Percentiles rank a stretch among this genome's conserved stretches.
These are phyloP conservation scores for Aulographum hederae DNA, from an alignment of 2,329 filamentous ascomycete species.

Conservation along the genomic window DNA sequence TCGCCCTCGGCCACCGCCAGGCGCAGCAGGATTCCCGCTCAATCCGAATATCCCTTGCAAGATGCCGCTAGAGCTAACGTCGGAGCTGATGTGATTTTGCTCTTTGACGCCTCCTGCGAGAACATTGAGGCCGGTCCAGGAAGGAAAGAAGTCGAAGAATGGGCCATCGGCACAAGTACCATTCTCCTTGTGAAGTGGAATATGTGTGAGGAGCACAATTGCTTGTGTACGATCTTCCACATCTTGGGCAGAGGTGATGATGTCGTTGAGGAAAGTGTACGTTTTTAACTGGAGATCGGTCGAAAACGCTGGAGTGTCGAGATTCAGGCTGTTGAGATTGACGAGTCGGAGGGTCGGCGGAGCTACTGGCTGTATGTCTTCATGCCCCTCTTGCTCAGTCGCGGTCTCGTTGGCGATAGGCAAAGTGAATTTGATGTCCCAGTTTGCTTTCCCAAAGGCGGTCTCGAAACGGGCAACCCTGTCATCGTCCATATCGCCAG, in stretches of 20 bases:
- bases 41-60: conserved; percentile 72
- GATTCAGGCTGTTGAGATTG: conserved; percentile 81
- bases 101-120: conserved; percentile 69
- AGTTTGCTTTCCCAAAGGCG: conserved; percentile 75
- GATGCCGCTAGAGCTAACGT: conserved; percentile 51
- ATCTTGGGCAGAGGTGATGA: conserved; percentile 43
- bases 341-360: conserved; percentile 62
- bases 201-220: conserved; percentile 78
- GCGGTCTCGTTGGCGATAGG: conserved; percentile 6
- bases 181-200: conserved; percentile 68
- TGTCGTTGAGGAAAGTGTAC: conserved; percentile 55
- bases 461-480: conserved; percentile 67
- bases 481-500: conserved; percentile 66
- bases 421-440: conserved; percentile 55
- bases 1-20: conserved; percentile 45
- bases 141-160: conserved; percentile 59
- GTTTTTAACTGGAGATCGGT: conserved; percentile 53
- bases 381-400: no score
- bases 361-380: conserved; percentile 9
- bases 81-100: conserved; percentile 71
- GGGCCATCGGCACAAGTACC: conserved; percentile 75
- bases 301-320: conserved; percentile 64
- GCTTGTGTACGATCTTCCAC: conserved; percentile 47
- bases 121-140: conserved; percentile 39
- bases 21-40: conserved; percentile 39